Percentiles rank a stretch among this genome's conserved stretches.
Conservation (phyloP, 1,139 yeast genomes). For the Taphrina populina region DNA sequence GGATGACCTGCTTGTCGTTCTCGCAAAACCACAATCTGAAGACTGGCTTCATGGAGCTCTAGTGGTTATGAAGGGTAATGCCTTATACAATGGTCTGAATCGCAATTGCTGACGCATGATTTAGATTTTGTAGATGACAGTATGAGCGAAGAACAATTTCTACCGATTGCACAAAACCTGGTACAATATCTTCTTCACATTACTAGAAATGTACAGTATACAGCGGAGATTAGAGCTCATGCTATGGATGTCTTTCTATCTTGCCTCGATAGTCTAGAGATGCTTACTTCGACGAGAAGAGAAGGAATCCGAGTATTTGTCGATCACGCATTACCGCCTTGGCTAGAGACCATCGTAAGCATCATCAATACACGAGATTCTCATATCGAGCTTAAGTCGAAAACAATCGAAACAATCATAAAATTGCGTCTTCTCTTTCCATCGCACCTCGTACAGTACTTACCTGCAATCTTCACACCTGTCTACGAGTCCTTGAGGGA, state of each 20-base stretch:
- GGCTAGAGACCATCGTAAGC: constrained; percentile 34
- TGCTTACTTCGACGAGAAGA: constrained; percentile 34
- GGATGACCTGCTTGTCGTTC: constrained; percentile 25
- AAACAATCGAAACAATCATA: constrained; percentile 21
- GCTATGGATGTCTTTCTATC: constrained; percentile 35
- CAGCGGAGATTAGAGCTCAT: constrained; percentile 13
- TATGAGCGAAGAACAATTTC: constrained; percentile 36
- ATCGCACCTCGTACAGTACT: constrained; percentile 28
- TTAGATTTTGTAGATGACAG: constrained; percentile 36
- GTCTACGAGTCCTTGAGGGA: constrained; percentile 21
- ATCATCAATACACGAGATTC: constrained; percentile 1
- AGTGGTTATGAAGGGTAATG: constrained; percentile 33
- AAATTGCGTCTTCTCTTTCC: constrained; percentile 31
- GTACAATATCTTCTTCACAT: constrained; percentile 23
- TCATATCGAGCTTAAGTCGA: constrained; percentile 7
- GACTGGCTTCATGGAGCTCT: constrained; percentile 32
- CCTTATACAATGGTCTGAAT: too few relatives aligned
- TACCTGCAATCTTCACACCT: constrained; percentile 26
- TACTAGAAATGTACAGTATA: constrained; percentile 4
- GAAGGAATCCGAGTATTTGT: constrained; percentile 35
- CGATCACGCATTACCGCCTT: constrained; percentile 34
- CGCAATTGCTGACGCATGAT: constrained; percentile 1
- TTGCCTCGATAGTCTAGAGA: constrained; percentile 36
- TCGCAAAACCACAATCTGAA: constrained; percentile 19
- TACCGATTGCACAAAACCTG: constrained; percentile 33